Conservation (phyloP, 2,329 filamentous ascomycete genomes). For the Capronia epimyces region DNA sequence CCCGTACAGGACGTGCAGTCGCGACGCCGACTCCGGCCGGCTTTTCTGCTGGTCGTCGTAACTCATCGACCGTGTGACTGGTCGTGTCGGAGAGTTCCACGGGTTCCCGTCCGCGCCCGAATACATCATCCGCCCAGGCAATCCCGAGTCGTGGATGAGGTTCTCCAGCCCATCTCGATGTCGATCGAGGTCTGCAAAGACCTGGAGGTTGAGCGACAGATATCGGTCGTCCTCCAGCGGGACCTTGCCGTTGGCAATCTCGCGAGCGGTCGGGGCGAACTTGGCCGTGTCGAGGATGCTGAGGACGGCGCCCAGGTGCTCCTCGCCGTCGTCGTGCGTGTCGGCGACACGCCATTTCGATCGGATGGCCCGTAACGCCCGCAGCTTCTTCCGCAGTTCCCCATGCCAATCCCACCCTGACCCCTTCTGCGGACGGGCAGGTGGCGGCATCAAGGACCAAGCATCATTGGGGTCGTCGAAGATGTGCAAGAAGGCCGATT, state of each 20-base stretch:
- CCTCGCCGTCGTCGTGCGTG: neutral
- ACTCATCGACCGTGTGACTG: conserved; percentile 18
- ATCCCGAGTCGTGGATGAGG: conserved; percentile 19
- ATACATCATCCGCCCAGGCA: neutral
- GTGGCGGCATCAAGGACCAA: conserved; percentile 18
- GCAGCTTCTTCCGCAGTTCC: conserved; percentile 17
- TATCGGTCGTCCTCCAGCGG: conserved; percentile 22
- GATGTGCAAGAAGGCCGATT: conserved; percentile 23
- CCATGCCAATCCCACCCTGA: conserved; percentile 24
- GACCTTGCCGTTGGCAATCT: conserved; percentile 16
- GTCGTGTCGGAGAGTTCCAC: conserved; percentile 3
- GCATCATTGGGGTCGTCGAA: conserved; percentile 28
- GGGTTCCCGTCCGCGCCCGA: conserved; percentile 5
- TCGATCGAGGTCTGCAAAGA: conserved; percentile 14
- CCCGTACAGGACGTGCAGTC: conserved; percentile 28
- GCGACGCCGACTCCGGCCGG: conserved; percentile 19
- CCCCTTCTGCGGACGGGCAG: neutral
- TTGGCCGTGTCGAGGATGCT: conserved; percentile 28
- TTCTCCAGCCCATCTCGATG: conserved; percentile 15
- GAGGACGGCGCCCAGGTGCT: conserved; percentile 19
- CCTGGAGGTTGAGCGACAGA: conserved; percentile 21
- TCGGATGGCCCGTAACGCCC: conserved; percentile 12
- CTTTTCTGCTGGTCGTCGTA: conserved; percentile 8
- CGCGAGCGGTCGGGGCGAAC: conserved; percentile 16
- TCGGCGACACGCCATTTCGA: conserved; percentile 5